Evolutionary conservation across 2,329 filamentous ascomycete genomes (phyloP), one percentile per base, ranked within the genome.

Genomic region (Sphaerulina musiva): DNA sequence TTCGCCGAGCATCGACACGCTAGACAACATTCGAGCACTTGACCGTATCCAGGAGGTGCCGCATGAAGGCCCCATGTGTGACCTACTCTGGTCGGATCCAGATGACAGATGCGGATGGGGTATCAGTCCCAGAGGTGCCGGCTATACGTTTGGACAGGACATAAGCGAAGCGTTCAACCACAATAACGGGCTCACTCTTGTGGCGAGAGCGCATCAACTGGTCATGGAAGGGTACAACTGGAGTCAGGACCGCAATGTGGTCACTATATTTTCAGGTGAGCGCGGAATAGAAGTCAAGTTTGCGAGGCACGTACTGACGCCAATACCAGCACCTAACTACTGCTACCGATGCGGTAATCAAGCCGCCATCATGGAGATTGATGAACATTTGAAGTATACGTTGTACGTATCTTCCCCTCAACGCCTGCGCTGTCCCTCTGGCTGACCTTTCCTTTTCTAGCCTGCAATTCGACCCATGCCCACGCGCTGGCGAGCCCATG

Each of bases 201-300:
- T 98, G 69, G 93, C 93, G 57, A 82, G 93, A 73, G 93, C 93
- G 53, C 93, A 98, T 79, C 93, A 98, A 77, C 78, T 98, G 71
- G 93, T 98, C 57, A 98, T 97, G 92, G 93, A 98, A 73, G 93
- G 93, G 46, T 98, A 97, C 75, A 98, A 97, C 73, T 98, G 93
- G 93, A 96, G 91, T 62, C 93, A 97, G 73, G 93, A 97, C 71
- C 80, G 92, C 62, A 97, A 98, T 65, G 93, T 98, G 48, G 93
- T 98, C 58, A 98, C 93, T 38, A 97, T 98, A 68, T 98, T 98
- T 78, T 96, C 91, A 64, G 90, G 88, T 92, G 76, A 58, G 59
- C 52, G 36, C 14, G 11, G 23, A 26, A 14, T 32, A 29, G 26
- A 26, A 5, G 6, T 17, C 5, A 20, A 14, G 8, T 11, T 41